phyloP scores from a whole-genome alignment of 164 flowering plant species.

The Platanus orientalis region DNA sequence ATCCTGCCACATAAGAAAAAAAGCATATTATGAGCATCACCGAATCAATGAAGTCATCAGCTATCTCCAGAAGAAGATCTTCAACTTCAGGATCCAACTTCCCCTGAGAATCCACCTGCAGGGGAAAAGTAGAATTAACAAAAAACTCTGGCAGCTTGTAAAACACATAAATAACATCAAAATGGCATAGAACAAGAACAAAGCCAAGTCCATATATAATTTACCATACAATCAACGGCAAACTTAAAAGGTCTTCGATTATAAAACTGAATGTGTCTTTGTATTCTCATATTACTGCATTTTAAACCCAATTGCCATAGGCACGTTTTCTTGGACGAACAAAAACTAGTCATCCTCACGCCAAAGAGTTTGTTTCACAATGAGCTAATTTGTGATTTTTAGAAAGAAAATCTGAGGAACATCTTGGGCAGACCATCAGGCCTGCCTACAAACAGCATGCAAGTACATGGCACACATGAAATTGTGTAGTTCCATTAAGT shows the following conservation, averaged over 20 bases:
- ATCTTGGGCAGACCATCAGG: neutral
- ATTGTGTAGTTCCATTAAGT: neutral
- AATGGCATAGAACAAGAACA: too few species aligned
- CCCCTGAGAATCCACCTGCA: conserved; percentile 72
- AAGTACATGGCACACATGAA: neutral
- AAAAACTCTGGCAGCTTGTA: neutral
- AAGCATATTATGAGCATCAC: conserved; percentile 29
- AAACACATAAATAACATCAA: neutral
- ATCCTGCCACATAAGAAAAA: conserved; percentile 12
- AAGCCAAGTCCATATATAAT: neutral
- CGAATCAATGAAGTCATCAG: conserved; percentile 84
- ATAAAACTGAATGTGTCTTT: neutral
- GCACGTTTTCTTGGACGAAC: neutral
- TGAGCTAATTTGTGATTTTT: neutral
- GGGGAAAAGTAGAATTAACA: neutral
- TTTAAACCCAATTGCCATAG: neutral
- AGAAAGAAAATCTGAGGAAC: neutral
- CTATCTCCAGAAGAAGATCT: conserved; percentile 80
- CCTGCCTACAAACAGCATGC: neutral
- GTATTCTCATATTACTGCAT: neutral
- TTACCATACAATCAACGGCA: neutral
- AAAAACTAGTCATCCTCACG: too few species aligned
- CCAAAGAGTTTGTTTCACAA: neutral
- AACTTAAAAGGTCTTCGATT: neutral
- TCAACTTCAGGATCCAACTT: conserved; percentile 86